These are phyloP conservation scores for Ruellia speciosa DNA, from an alignment of 305 asterid genomes.

Conservation along the genomic window DNA sequence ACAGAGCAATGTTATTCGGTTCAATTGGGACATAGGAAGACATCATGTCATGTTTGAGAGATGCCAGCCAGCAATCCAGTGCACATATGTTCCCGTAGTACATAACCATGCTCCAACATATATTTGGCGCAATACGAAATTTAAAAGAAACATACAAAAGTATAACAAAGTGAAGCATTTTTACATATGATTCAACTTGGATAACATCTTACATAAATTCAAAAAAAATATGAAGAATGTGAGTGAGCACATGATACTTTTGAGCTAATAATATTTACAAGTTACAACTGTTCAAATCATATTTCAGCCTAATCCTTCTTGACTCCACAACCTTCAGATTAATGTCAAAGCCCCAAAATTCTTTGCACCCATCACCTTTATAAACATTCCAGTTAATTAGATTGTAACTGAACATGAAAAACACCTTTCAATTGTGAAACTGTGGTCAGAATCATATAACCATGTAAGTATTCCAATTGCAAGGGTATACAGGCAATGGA, in stretches of 20 bases:
- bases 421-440: background rate
- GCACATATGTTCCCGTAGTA: background rate
- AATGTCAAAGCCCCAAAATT: background rate
- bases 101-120: background rate
- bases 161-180: background rate
- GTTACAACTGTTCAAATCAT: background rate
- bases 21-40: background rate
- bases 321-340: constrained; percentile 2
- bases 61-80: background rate
- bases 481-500: background rate
- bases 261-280: background rate
- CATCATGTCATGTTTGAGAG: background rate
- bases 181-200: background rate
- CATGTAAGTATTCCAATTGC: background rate
- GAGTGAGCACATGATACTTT: background rate
- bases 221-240: background rate
- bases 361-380: background rate
- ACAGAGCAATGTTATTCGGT: too few relatives aligned
- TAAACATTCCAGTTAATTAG: background rate
- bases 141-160: background rate
- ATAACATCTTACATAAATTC: background rate
- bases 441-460: background rate
- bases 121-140: too few relatives aligned
- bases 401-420: background rate
- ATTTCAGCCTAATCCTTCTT: constrained; percentile 7